Percentiles rank a stretch among this genome's conserved stretches.
phyloP scores from a whole-genome alignment of 2,329 filamentous ascomycete genomes.

The Aureobasidium sp. region DNA sequence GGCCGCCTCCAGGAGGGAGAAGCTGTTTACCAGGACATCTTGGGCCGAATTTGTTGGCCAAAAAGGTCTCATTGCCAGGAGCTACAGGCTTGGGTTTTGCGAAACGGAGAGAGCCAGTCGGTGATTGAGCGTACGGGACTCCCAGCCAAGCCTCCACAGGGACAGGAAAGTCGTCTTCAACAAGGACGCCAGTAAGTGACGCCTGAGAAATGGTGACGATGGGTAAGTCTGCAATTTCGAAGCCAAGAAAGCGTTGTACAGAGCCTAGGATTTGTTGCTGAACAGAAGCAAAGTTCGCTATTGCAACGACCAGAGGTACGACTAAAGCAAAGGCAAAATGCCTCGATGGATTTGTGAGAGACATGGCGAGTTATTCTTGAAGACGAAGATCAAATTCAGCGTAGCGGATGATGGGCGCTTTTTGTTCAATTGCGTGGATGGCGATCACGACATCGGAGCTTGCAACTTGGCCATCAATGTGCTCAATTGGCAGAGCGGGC shows the following conservation, averaged over 20 bases:
- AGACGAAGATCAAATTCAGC: background rate
- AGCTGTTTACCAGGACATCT: conserved; percentile 24
- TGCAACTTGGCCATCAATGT: background rate
- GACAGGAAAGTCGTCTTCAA: conserved; percentile 21
- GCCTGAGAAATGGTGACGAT: conserved; percentile 20
- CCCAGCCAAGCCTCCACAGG: conserved; percentile 24
- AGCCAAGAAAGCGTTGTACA: background rate
- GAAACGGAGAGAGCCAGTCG: conserved; percentile 21
- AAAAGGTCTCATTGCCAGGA: conserved; percentile 28
- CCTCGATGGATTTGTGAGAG: background rate
- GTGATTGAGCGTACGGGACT: conserved; percentile 22
- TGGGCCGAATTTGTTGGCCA: conserved; percentile 26
- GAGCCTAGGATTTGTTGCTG: conserved; percentile 7
- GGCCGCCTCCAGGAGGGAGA: background rate
- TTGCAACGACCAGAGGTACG: background rate
- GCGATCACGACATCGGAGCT: conserved; percentile 3
- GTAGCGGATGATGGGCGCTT: background rate
- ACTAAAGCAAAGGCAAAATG: background rate
- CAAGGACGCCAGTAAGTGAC: conserved; percentile 20
- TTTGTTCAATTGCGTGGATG: background rate
- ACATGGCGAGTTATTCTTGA: background rate
- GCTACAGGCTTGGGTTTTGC: conserved; percentile 35
- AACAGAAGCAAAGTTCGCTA: background rate
- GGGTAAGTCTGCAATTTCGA: background rate
- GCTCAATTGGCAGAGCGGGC: background rate